Evolutionary conservation across 371 early-diverging fungal species (phyloP), one percentile per base, ranked within the genome.

Genomic region (Mucor racemosus): DNA sequence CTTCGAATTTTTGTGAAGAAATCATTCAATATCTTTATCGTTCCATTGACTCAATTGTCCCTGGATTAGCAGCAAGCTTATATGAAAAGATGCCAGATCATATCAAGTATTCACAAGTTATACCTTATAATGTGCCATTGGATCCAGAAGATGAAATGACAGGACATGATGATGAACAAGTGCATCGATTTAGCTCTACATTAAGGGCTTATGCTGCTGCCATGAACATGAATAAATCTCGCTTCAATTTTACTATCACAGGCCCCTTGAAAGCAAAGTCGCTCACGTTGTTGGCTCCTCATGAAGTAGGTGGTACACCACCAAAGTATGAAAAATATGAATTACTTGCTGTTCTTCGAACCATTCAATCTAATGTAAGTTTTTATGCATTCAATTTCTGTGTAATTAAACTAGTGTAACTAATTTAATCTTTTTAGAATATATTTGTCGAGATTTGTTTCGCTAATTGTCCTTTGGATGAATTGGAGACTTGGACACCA

Each of bases 171-270:
- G 64, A 64, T 60, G 54, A 64, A 21, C 60, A 70, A 38, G 19
- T 42, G 4, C 53, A 65, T 14, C 42, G 64, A 1, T 72, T 78
- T 46, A 67, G 69, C 60, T 53, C 67, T 1, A 60, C 73, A 0
- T 35, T 81, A 8, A 70, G 74, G 36, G 79, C 82, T 0, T 76
- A 77, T 56, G 73, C 77, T 36, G 82, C 82, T 4, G 70, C 82
- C 2, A 68, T 81, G 56, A 79, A 79, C 50, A 40, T 81, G 55
- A 78, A 81, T 70, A 79, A 79, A 33, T 56, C 68, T 3, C 68
- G 82, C 5, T 73, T 73, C 41, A 48, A 68, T 1, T 79, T 64
- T 44, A 36, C 62, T 0, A 42, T 81, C 0, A 46, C 38, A 0
- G 66, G 63, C 14, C 58, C 73, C 5, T 6, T 44, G 0, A 65